These are phyloP conservation scores for Xylaria sp. DNA, from an alignment of 2,329 filamentous ascomycete species.

Conservation along the genomic window DNA sequence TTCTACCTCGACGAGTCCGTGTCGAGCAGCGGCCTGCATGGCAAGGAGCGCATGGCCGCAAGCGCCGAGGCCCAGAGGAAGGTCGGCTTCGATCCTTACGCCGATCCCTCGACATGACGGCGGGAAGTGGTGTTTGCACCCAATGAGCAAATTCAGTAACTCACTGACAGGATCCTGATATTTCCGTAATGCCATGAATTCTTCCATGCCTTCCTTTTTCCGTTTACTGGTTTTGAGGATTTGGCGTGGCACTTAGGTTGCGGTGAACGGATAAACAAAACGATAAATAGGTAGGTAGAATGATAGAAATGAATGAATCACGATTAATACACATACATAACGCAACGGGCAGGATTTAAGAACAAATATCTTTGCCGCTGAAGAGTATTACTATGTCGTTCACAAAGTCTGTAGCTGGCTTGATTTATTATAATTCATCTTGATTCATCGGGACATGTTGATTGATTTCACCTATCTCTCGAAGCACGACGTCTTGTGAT, in stretches of 20 bases:
- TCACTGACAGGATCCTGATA: background rate
- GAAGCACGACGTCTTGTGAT: background rate
- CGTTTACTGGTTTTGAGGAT: background rate
- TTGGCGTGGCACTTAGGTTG: background rate
- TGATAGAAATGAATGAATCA: background rate
- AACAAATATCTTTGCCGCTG: no score
- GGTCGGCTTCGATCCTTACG: conserved; percentile 64
- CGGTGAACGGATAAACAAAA: background rate
- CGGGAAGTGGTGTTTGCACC: background rate
- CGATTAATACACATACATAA: background rate
- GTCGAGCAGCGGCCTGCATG: conserved; percentile 57
- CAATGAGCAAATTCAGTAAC: background rate
- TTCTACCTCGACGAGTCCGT: conserved; percentile 76
- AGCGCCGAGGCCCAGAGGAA: conserved; percentile 53
- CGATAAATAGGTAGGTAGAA: background rate
- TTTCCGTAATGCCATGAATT: no score
- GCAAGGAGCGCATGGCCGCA: conserved; percentile 52
- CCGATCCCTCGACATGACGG: conserved; percentile 42
- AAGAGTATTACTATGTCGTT: no score
- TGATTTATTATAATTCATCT: no score
- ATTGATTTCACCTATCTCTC: background rate
- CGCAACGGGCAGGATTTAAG: background rate
- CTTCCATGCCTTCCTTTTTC: background rate
- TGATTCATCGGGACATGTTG: background rate
- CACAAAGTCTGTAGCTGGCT: no score